Evolutionary conservation across 78 protist species (phyloP).

Genomic region (Pigoraptor vietnamica): DNA sequence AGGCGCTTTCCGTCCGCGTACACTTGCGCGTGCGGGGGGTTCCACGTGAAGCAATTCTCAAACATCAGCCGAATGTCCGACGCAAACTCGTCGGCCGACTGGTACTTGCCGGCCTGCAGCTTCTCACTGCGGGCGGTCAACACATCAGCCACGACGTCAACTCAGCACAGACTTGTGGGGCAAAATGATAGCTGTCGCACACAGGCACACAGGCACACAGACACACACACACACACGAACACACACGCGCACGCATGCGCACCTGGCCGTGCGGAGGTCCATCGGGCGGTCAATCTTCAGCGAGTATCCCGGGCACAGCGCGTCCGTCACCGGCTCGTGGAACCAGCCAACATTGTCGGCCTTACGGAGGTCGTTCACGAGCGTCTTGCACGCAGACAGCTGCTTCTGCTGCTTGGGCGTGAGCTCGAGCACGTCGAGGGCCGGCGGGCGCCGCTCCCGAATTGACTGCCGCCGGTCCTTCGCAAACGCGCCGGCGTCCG

Average conservation of each 20-base stretch:
- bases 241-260: background rate
- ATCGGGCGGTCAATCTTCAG: background rate
- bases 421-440: background rate
- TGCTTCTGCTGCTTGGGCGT: background rate
- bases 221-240: background rate
- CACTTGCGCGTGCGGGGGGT: background rate
- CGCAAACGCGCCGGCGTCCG: background rate
- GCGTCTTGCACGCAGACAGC: background rate
- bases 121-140: background rate
- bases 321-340: background rate
- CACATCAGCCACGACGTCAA: background rate
- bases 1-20: background rate
- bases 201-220: background rate
- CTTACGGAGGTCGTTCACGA: background rate
- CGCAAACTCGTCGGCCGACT: slow-evolving; percentile 12
- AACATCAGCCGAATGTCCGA: slow-evolving; percentile 25
- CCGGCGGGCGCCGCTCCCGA: background rate
- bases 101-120: slow-evolving; percentile 6
- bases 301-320: background rate
- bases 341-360: background rate
- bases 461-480: background rate
- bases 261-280: background rate
- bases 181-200: background rate
- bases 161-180: background rate
- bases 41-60: slow-evolving; percentile 7